These are phyloP conservation scores for Aspergillus affinis DNA, from an alignment of 495 filamentous ascomycete species.

Conservation along the genomic window DNA sequence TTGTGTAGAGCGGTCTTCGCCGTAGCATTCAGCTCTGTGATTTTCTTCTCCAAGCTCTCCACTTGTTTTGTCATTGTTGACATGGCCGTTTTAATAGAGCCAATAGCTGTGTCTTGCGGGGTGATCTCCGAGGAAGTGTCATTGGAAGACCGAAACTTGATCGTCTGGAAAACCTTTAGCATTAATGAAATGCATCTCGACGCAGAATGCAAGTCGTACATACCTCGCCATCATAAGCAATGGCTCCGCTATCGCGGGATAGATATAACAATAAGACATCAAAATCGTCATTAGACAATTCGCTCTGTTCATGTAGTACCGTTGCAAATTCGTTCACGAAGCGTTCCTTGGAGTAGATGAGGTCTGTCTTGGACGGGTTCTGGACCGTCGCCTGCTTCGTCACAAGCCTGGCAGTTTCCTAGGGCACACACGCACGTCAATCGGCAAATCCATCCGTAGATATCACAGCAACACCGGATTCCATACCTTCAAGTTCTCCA, in stretches of 20 bases:
- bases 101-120: conserved; percentile 75
- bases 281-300: conserved; percentile 64
- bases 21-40: conserved; percentile 45
- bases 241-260: conserved; percentile 61
- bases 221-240: conserved; percentile 66
- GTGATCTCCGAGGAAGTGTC: conserved; percentile 55
- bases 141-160: conserved; percentile 66
- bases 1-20: conserved; percentile 66
- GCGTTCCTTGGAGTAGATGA: conserved; percentile 63
- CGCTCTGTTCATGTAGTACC: conserved; percentile 48
- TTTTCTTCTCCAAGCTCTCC: conserved; percentile 54
- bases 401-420: conserved; percentile 47
- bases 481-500: conserved; percentile 53
- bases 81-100: conserved; percentile 69
- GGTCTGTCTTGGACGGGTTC: conserved; percentile 52
- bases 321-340: conserved; percentile 60
- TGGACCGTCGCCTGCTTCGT: conserved; percentile 43
- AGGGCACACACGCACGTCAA: conserved; percentile 8
- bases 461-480: background rate
- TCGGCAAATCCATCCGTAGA: conserved; percentile 1
- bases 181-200: conserved; percentile 10
- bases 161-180: conserved; percentile 48
- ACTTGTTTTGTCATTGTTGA: conserved; percentile 63
- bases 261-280: conserved; percentile 71
- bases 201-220: conserved; percentile 7